Evolutionary conservation across 2,329 filamentous ascomycete species (phyloP).

Genomic region (Ophidiomyces ophidiicola): DNA sequence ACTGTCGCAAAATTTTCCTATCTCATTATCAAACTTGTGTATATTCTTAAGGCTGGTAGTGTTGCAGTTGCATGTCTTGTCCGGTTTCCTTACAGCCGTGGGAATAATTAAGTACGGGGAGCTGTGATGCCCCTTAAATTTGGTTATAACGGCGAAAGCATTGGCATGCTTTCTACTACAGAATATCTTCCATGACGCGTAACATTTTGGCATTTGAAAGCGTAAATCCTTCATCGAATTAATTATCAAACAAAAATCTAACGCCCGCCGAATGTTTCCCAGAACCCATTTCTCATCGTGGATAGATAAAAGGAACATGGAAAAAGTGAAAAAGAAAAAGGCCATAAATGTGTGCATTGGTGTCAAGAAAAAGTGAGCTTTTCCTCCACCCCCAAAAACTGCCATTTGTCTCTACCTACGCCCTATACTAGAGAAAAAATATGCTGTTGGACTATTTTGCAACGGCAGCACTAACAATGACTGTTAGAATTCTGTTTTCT

Average conservation of each 20-base stretch:
- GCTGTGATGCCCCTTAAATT: too few species aligned
- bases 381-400: background rate
- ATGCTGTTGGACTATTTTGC: conserved; percentile 32
- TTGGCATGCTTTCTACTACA: too few species aligned
- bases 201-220: conserved; percentile 5
- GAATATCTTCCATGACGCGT: conserved; percentile 4
- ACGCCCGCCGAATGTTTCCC: conserved; percentile 11
- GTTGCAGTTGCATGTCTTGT: too few species aligned
- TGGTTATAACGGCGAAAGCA: too few species aligned
- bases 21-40: too few species aligned
- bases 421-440: background rate
- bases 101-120: too few species aligned
- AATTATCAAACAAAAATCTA: conserved; percentile 8
- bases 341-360: background rate
- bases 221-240: conserved; percentile 6
- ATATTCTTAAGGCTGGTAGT: too few species aligned
- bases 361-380: background rate
- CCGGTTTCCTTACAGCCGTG: too few species aligned
- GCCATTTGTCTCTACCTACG: background rate
- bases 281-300: conserved; percentile 11
- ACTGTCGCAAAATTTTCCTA: too few species aligned
- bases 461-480: conserved; percentile 34
- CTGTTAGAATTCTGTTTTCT: conserved; percentile 11
- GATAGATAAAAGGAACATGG: conserved; percentile 10
- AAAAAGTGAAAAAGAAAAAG: conserved; percentile 8